Evolutionary conservation across 306 rosid species (phyloP), one percentile per base, ranked within the genome.

Genomic region (Fragaria vesca): DNA sequence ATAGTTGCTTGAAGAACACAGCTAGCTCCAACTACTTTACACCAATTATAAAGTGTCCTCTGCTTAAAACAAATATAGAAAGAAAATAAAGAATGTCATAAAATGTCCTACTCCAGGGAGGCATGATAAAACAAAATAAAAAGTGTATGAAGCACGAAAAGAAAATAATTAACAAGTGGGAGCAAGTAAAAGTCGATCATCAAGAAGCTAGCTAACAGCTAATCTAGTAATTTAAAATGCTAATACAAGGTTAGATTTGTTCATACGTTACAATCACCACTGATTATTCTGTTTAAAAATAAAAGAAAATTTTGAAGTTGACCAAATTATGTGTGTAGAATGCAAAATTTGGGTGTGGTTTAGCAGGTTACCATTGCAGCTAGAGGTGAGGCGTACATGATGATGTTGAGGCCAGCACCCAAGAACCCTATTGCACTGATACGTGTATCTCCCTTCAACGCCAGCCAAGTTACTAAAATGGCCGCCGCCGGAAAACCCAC

Each of bases 311-410:
- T 21, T 26, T 57, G 8, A 12, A 26, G 66, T 61, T 61, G 66
- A 26, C 66, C 38, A 26, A 26, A 57, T 57, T 57, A 21, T 54
- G 24, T 57, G 17, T 21, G 21, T 6, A 34, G 3, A 66, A 4
- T 17, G 8, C 24, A 8, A 13, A 52, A 52, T 67, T 47, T 28
- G 24, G 34, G 47, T 7, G 34, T 50, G 62, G 5, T 55, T 4
- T 6, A 28, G 11, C 3, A 3, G 58, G 58, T 78, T 82, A 90
- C 96, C 87, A 79, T 83, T 80, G 81, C 81, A 26, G 85, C 78
- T 0, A 90, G 83, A 71, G 96, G 93, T 18, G 93, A 90, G 12
- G 65, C 86, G 66, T 90, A 90, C 93, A 90, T 87, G 15, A 88
- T 66, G 74, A 90, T 83, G 75, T 88, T 88, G 2, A 90, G 71